A percentile compares a stretch with the other conserved stretches of the same genome.
Evolutionary conservation across 148 eudicot species (phyloP).

Genomic region (Agrostemma githago): DNA sequence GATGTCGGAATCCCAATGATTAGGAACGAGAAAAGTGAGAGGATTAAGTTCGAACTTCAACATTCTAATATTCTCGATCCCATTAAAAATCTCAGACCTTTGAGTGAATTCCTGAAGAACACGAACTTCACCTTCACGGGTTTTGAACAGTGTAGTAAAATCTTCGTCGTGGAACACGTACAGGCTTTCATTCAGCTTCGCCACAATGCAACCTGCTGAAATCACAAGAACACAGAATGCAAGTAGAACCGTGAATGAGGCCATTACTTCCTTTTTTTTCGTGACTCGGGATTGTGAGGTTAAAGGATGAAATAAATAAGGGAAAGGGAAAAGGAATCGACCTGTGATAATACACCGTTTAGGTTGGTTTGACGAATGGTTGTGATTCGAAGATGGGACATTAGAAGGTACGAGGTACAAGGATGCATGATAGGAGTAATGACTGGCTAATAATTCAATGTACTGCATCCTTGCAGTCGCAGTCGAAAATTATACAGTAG

Average conservation of each 20-base stretch:
- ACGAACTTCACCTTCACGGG: constrained; percentile 43
- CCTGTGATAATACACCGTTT: no score
- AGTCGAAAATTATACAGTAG: no score
- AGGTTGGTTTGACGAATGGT: no score
- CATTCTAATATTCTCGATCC: constrained; percentile 62
- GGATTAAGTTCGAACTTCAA: constrained; percentile 59
- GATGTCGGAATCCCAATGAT: constrained; percentile 63
- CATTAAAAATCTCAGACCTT: constrained; percentile 53
- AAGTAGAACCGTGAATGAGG: constrained; percentile 7
- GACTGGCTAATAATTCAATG: no score
- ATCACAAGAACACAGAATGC: constrained; percentile 2
- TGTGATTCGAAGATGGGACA: no score
- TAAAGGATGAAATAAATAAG: no score
- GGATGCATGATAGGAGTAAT: no score
- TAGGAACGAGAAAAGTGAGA: constrained; percentile 59
- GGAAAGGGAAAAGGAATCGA: no score
- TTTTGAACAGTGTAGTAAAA: constrained; percentile 29
- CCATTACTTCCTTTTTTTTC: not conserved
- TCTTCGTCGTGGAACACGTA: constrained; percentile 59
- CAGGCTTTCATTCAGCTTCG: constrained; percentile 27
- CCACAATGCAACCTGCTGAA: not conserved
- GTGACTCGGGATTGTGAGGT: not conserved
- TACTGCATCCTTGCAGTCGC: no score
- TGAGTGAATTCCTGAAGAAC: constrained; percentile 50
- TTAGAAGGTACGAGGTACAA: no score